A percentile compares a stretch with the other conserved stretches of the same genome.
Conservation (phyloP, 768 basidiomycete genomes). For the Fomitopsis pulvina region DNA sequence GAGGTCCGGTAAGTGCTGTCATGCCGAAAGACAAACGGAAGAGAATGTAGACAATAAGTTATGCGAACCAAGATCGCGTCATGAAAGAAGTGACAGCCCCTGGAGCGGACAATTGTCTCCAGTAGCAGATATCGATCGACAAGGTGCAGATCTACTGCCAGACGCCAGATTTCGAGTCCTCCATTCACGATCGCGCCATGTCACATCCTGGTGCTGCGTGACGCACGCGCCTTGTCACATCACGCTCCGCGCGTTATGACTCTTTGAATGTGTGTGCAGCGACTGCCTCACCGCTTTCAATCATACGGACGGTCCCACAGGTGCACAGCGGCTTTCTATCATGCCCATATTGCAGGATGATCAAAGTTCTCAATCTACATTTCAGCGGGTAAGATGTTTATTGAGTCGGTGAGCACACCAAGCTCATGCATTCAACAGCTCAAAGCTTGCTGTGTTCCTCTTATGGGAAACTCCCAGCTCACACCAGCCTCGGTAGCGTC, state of each 20-base stretch:
- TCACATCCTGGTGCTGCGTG: not conserved
- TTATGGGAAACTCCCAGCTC: slow-evolving; percentile 66
- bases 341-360: not conserved
- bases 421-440: slow-evolving; percentile 21
- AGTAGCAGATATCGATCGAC: too few relatives aligned
- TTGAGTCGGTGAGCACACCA: not conserved
- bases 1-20: slow-evolving; percentile 25
- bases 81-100: slow-evolving; percentile 5
- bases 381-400: slow-evolving; percentile 28
- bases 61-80: not conserved
- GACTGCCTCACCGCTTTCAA: too few relatives aligned
- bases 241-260: not conserved
- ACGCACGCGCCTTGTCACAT: not conserved
- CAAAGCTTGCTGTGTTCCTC: slow-evolving; percentile 75
- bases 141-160: too few relatives aligned
- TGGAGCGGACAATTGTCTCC: too few relatives aligned
- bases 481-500: slow-evolving; percentile 44
- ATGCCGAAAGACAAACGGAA: not conserved
- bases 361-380: slow-evolving; percentile 22
- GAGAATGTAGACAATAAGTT: slow-evolving; percentile 1
- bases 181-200: not conserved
- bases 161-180: too few relatives aligned
- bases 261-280: too few relatives aligned
- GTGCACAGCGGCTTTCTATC: too few relatives aligned
- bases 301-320: too few relatives aligned